Evolutionary conservation across 495 filamentous ascomycete genomes (phyloP).

Genomic region (Apodospora peruviana): DNA sequence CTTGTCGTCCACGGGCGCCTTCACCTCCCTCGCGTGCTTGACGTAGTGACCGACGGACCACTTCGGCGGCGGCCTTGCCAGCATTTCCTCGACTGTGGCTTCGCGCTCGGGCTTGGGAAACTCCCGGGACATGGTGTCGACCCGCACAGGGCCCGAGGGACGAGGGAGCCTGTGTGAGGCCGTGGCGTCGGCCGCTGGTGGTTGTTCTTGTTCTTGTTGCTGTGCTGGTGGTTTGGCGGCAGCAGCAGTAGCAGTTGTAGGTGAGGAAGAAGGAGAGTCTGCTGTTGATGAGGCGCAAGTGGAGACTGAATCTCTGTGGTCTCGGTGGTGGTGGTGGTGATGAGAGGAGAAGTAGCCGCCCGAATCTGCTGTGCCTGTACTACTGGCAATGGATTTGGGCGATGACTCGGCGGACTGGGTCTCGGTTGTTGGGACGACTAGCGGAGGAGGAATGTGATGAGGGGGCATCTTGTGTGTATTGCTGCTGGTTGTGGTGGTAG

Average conservation of each 20-base stretch:
- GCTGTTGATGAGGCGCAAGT: not conserved
- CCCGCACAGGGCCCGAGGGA: slow-evolving; percentile 8
- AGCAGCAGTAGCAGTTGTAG: slow-evolving; percentile 6
- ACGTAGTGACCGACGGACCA: slow-evolving; percentile 33
- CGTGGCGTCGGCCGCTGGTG: slow-evolving; percentile 7
- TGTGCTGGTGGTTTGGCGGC: not conserved
- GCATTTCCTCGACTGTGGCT: slow-evolving; percentile 32
- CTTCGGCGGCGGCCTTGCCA: slow-evolving; percentile 31
- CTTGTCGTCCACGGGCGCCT: slow-evolving; percentile 3
- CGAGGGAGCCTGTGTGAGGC: not conserved
- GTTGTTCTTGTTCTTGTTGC: slow-evolving; percentile 3
- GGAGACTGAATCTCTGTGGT: no score
- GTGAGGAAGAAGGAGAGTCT: slow-evolving; percentile 1
- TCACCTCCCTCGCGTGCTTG: slow-evolving; percentile 23
- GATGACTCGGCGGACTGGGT: no score
- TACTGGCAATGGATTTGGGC: no score
- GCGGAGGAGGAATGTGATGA: no score
- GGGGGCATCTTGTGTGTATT: no score
- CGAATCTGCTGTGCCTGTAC: no score
- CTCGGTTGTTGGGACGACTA: no score
- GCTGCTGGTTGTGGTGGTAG: no score
- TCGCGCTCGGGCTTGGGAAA: slow-evolving; percentile 30
- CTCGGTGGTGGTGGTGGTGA: no score
- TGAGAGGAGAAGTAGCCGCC: no score
- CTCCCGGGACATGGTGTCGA: slow-evolving; percentile 21